phyloP scores from a whole-genome alignment of 768 basidiomycete genomes.

The Lactifluus rugatus region DNA sequence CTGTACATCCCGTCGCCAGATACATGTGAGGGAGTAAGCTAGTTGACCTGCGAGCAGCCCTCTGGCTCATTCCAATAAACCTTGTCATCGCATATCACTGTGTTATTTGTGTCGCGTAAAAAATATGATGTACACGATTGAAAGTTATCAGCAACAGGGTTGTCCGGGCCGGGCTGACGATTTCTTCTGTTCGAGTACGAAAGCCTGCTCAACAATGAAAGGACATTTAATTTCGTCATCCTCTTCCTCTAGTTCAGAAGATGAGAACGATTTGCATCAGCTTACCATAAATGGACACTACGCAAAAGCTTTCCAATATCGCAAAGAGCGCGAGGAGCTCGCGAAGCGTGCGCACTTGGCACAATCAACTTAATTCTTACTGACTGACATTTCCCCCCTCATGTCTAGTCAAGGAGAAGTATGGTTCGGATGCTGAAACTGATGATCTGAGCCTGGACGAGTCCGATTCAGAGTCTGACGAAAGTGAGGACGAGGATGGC shows the following conservation, averaged over 20 bases:
- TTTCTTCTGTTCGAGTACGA: background rate
- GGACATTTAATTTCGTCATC: conserved; percentile 9
- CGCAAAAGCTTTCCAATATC: conserved; percentile 74
- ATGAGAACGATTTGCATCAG: conserved; percentile 34
- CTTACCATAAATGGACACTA: conserved; percentile 66
- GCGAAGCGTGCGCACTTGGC: conserved; percentile 47
- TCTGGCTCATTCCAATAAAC: too few relatives aligned
- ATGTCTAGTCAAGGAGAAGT: conserved; percentile 74
- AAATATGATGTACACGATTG: too few relatives aligned
- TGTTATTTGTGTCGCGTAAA: too few relatives aligned
- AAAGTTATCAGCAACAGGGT: too few relatives aligned
- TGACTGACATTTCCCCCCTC: background rate
- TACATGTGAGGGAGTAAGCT: too few relatives aligned
- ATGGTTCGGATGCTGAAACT: conserved; percentile 62
- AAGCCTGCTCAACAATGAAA: conserved; percentile 7
- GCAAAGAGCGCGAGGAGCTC: conserved; percentile 81
- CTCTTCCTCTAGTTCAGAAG: conserved; percentile 18
- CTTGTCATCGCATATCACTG: too few relatives aligned
- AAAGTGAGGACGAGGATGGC: conserved; percentile 89
- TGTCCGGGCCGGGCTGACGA: too few relatives aligned
- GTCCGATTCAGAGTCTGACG: conserved; percentile 62
- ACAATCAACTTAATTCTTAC: background rate
- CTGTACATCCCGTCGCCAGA: too few relatives aligned
- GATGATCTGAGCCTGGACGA: conserved; percentile 33
- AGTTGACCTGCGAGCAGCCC: too few relatives aligned